Evolutionary conservation across 169 alveolate species (phyloP).

Genomic region (Perkinsus chesapeaki): DNA sequence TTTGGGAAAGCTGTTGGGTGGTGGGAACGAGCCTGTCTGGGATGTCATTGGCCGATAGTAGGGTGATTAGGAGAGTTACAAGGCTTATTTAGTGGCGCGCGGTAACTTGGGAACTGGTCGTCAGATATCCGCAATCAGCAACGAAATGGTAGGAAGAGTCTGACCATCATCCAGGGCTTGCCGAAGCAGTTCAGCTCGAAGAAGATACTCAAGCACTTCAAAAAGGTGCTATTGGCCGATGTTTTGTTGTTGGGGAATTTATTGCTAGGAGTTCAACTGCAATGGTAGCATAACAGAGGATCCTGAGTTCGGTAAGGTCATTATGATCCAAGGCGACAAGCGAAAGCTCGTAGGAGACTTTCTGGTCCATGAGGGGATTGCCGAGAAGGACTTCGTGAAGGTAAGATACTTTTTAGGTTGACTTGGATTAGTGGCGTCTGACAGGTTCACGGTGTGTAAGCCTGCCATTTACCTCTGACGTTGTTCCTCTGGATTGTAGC

Average conservation of each 20-base stretch:
- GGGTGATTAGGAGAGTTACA: too few relatives aligned
- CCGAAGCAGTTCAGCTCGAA: conserved; percentile 39
- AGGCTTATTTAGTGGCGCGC: not conserved
- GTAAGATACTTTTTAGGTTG: not conserved
- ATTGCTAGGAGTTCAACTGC: conserved; percentile 31
- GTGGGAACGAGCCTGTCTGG: too few relatives aligned
- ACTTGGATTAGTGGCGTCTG: not conserved
- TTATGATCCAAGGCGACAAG: conserved; percentile 43
- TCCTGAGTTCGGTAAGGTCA: conserved; percentile 44
- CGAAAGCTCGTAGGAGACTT: conserved; percentile 38
- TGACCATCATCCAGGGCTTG: conserved; percentile 48
- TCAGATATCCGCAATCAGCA: conserved; percentile 45
- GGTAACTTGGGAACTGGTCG: not conserved
- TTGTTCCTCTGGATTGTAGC: not conserved
- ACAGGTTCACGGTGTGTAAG: not conserved
- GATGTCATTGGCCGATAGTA: too few relatives aligned
- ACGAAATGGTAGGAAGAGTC: conserved; percentile 52
- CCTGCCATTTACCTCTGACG: not conserved
- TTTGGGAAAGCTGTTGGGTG: too few relatives aligned
- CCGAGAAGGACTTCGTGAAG: conserved; percentile 31
- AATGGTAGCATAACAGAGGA: conserved; percentile 48
- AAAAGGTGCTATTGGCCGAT: conserved; percentile 14
- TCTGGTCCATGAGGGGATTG: conserved; percentile 32
- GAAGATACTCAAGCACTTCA: conserved; percentile 37
- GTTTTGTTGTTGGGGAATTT: not conserved